Evolutionary conservation across 768 basidiomycete species (phyloP).

Genomic region (Lepiota brunneoincarnata): DNA sequence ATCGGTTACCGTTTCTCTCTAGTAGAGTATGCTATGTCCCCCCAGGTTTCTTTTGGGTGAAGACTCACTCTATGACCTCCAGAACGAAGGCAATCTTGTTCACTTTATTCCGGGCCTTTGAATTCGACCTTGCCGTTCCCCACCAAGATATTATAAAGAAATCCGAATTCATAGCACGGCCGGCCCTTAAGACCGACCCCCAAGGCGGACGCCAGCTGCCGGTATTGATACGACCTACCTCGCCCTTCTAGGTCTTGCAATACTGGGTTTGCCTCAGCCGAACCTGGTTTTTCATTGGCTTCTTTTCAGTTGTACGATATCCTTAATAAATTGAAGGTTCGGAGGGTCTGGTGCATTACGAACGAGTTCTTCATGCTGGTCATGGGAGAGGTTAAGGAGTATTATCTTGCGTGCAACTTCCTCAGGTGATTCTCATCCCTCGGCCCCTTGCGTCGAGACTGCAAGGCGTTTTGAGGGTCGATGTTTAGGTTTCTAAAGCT

Average conservation of each 20-base stretch:
- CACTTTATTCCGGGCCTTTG: slow-evolving; percentile 48
- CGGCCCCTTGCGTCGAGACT: too few relatives aligned
- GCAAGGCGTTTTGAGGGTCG: too few relatives aligned
- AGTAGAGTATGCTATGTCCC: slow-evolving; percentile 44
- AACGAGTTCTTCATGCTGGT: too few relatives aligned
- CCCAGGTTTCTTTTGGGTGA: not conserved
- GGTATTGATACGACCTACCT: slow-evolving; percentile 28
- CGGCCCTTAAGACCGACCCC: slow-evolving; percentile 38
- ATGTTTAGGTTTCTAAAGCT: too few relatives aligned
- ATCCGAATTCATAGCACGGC: slow-evolving; percentile 35
- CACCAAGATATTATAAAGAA: slow-evolving; percentile 38
- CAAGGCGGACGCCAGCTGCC: slow-evolving; percentile 41
- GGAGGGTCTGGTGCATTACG: too few relatives aligned
- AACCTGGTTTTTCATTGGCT: not conserved
- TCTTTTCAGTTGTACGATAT: too few relatives aligned
- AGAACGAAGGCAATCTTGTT: slow-evolving; percentile 39
- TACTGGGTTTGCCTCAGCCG: not conserved
- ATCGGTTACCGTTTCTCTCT: slow-evolving; percentile 67
- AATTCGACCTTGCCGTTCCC: slow-evolving; percentile 54
- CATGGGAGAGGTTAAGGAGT: too few relatives aligned
- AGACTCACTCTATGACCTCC: not conserved
- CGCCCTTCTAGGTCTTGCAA: not conserved
- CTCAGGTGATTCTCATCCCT: too few relatives aligned
- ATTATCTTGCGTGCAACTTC: too few relatives aligned
- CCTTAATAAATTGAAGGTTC: too few relatives aligned